Base-by-base conservation (phyloP, 164 flowering plant species). In the Vitis labrusca region DNA sequence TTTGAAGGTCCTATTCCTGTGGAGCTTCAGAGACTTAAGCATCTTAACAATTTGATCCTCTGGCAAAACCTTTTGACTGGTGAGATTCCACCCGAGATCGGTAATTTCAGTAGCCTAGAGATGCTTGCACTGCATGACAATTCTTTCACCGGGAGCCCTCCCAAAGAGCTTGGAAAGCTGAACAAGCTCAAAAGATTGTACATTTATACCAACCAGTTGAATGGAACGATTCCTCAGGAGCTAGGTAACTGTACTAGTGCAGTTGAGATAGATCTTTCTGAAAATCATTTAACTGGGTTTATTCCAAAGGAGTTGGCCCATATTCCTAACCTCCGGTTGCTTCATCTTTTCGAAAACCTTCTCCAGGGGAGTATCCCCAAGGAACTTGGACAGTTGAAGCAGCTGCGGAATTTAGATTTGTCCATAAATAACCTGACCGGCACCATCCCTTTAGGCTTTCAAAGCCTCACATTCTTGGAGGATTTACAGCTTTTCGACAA, bases 401-500 rank as follows among this genome's bases (percentile, higher is more conserved):
- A 70, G 58, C 71, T 88, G 27, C 59, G 66, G 59, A 80, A 62
- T 6, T 53, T 86, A 14, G 91, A 88, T 77, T 65, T 88, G 76
- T 88, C 89, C 48, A 81, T 84, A 57, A 88, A 88, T 66, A 76
- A 83, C 48, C 65, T 88, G 72, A 84, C 84, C 0, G 88, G 89
- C 2, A 37, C 62, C 10, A 86, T 84, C 61, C 89, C 91, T 11
- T 9, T 71, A 2, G 83, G 65, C 51, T 73, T 85, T 63, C 84
- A 83, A 66, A 76, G 81, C 65, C 83, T 85, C 50, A 62, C 79
- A 9, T 68, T 59, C 49, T 63, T 87, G 77, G 78, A 50, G 59
- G 66, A 83, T 64, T 70, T 87, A 53, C 86, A 83, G 59, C 83
- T 87, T 27, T 83, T 83, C 64, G 76, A 80, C 65, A 87, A 87